Evolutionary conservation across 495 filamentous ascomycete genomes (phyloP), one percentile per base, ranked within the genome.

Genomic region (Filosporella fistucella): DNA sequence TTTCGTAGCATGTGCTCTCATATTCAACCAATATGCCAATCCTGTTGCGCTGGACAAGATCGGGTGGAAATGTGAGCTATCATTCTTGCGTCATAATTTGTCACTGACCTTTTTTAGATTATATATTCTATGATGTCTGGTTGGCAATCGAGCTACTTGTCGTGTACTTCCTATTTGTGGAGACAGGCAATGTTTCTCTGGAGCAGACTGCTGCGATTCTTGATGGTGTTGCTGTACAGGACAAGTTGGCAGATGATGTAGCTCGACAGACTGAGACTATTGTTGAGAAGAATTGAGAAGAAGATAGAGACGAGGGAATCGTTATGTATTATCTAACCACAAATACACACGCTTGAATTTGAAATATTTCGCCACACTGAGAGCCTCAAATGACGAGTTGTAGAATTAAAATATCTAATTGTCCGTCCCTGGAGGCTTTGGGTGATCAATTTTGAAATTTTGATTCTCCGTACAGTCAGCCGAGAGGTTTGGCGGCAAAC

Each of bases 171-270:
- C 54, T 63, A 38, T 67, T 58, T 42, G 46, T 61, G 11, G 63
- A 65, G 44, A 67, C 64, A 3, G 35, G 47, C 10, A 54, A 56
- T 16, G 46, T 45, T 9, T 55, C 64, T 7, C 49, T 67, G 22
- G 64, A 67, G 54, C 59, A 62, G 38, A 63, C 59, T 20, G 56
- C 56, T 16, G 50, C 52, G 34, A 54, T 60, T 30, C 59, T 67
- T 41, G 66, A 67, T 37, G 67, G 65, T 11, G 20, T 32, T 32
- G 22, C 40, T 10, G 26, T 46, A 1, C 45, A 49, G 34, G 45
- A 55, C 8, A 34, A 55, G 21, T 28, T 49, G 4, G 30, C 37
- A 8, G 46, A 49, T 14, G 45, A 39, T 16, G 51, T 54, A 17
- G 44, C 44, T 18, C 23, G 44, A 11, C 11, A 21, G 26, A 47